Evolutionary conservation across 2,329 filamentous ascomycete species (phyloP).

Genomic region (Lecanosticta acicola): DNA sequence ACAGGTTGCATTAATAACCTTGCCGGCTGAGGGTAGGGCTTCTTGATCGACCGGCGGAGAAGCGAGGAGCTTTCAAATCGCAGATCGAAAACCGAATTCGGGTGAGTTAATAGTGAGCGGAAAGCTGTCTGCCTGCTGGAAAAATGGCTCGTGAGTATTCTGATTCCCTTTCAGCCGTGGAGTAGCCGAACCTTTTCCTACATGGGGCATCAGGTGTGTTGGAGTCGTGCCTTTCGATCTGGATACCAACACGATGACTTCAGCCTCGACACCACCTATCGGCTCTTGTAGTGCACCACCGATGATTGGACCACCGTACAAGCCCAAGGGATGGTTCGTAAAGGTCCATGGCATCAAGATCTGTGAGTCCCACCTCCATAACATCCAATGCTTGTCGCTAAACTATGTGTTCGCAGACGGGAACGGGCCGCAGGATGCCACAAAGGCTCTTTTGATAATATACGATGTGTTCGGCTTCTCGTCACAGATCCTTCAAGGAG

Average conservation of each 20-base stretch:
- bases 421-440: not conserved
- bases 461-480: conserved; percentile 13
- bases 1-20: not conserved
- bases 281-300: not conserved
- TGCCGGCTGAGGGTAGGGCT: not conserved
- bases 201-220: not conserved
- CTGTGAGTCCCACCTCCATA: not conserved
- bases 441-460: conserved; percentile 7
- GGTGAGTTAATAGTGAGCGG: not conserved
- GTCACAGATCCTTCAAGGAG: conserved; percentile 8
- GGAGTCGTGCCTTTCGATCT: not conserved
- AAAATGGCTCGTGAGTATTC: not conserved
- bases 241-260: not conserved
- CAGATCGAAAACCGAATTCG: not conserved
- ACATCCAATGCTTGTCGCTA: not conserved
- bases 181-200: not conserved
- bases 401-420: not conserved
- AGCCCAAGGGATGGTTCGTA: conserved; percentile 4
- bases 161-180: not conserved
- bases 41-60: not conserved
- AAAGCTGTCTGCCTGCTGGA: not conserved
- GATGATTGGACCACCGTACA: conserved; percentile 2
- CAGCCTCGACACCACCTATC: not conserved
- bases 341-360: conserved; percentile 2
- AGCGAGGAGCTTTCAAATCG: not conserved